Base-by-base conservation (phyloP, 2,329 filamentous ascomycete genomes). In the Claviceps pazoutovae region DNA sequence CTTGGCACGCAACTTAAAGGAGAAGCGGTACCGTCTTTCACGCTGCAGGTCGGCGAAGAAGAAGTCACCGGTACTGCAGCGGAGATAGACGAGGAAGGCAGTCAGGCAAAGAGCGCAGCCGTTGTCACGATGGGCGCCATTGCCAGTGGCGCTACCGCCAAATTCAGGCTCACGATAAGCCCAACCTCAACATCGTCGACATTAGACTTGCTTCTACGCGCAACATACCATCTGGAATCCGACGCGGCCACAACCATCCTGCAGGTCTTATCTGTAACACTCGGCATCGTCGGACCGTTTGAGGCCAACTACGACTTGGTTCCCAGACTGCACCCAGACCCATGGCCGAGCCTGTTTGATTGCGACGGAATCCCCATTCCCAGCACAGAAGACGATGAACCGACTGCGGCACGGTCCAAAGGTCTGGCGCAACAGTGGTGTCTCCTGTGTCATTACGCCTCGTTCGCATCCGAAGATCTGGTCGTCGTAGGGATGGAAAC, bases 271-370 rank as follows among this genome's bases (percentile, higher is more conserved):
- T 74, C 80, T 1, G 75, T 86, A 41, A 82, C 84, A 50, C 66
- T 97, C 5, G 78, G 81, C 39, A 77, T 96, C 51, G 80, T 88
- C 51, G 83, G 82, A 48, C 88, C 91, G 0, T 97, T 98, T 60
- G 89, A 95, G 68, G 87, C 89, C 16, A 93, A 86, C 61, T 96
- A 95, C 65, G 88, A 94, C 56, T 80, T 97, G 55, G 75, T 83
- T 13, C 89, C 93, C 11, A 79, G 85, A 9, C 73, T 95, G 3
- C 85, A 96, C 64, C 67, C 76, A 0, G 83, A 85, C 48, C 74
- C 80, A 2, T 98, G 93, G 91, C 90, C 93, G 1, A 89, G 84
- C 63, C 82, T 94, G 59, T 98, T 97, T 66, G 75, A 82, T 50
- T 71, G 78, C 17, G 75, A 81, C 21, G 70, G 69, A 14, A 60